These are phyloP conservation scores for Colletotrichum orbiculare DNA, from an alignment of 2,329 filamentous ascomycete species.

Conservation along the genomic window DNA sequence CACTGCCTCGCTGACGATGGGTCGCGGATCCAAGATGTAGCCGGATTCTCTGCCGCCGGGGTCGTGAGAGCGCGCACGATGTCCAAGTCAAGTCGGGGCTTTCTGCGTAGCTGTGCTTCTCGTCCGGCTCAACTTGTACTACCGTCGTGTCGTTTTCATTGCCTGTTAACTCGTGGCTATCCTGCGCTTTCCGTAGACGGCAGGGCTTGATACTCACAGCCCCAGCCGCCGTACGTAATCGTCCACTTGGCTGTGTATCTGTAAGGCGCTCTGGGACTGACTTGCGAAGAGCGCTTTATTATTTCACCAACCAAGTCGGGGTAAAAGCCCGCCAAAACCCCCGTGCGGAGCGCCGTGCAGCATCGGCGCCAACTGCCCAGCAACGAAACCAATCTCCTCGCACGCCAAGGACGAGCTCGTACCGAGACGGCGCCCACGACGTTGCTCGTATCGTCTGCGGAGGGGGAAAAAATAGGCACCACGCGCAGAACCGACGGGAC, in stretches of 20 bases:
- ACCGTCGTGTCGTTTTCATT: too few relatives aligned
- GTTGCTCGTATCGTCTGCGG: constrained; percentile 9
- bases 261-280: too few relatives aligned
- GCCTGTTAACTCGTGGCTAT: too few relatives aligned
- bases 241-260: too few relatives aligned
- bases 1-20: constrained; percentile 28
- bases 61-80: constrained; percentile 1
- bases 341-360: constrained; percentile 24
- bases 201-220: too few relatives aligned
- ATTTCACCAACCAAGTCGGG: neutral
- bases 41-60: constrained; percentile 13
- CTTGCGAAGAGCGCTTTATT: too few relatives aligned
- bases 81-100: neutral
- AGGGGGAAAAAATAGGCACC: neutral
- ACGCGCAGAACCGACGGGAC: constrained; percentile 4
- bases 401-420: neutral
- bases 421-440: constrained; percentile 13
- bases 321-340: constrained; percentile 10
- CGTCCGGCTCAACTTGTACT: too few relatives aligned
- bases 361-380: constrained; percentile 1
- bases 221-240: too few relatives aligned
- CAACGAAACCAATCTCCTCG: neutral
- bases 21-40: constrained; percentile 13
- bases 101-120: neutral
- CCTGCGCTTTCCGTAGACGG: too few relatives aligned